A percentile compares a stretch with the other conserved stretches of the same genome.
These are phyloP conservation scores for Viridothelium virens DNA, from an alignment of 495 filamentous ascomycete genomes.

Conservation along the genomic window DNA sequence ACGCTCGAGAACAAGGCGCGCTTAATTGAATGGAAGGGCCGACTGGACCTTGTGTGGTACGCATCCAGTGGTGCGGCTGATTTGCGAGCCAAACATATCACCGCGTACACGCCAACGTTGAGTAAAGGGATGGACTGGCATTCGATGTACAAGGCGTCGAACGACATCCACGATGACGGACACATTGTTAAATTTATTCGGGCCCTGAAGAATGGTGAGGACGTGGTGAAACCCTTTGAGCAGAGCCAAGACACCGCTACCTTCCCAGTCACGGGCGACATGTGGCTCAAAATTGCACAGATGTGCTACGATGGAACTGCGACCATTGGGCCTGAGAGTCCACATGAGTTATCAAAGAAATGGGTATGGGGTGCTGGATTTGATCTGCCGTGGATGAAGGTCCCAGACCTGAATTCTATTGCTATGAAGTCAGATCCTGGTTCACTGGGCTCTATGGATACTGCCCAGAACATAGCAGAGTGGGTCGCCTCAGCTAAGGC, in stretches of 20 bases:
- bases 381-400: constrained; percentile 4
- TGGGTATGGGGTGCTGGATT: constrained; percentile 11
- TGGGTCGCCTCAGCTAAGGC: constrained; percentile 1
- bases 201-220: constrained; percentile 34
- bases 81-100: constrained; percentile 21
- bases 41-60: constrained; percentile 36
- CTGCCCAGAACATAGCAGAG: constrained; percentile 3
- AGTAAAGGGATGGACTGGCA: constrained; percentile 28
- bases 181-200: constrained; percentile 37
- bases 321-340: constrained; percentile 12
- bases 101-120: constrained; percentile 16
- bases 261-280: constrained; percentile 30
- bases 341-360: constrained; percentile 4
- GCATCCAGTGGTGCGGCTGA: constrained; percentile 27
- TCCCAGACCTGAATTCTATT: not conserved
- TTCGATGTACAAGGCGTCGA: constrained; percentile 29
- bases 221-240: constrained; percentile 26
- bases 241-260: constrained; percentile 11
- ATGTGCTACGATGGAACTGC: constrained; percentile 29
- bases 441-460: not conserved
- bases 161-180: constrained; percentile 35
- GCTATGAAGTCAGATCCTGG: not conserved
- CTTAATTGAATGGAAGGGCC: constrained; percentile 36
- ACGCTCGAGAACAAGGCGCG: constrained; percentile 26
- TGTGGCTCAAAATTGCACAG: constrained; percentile 35